Conservation (phyloP, 1,284 basidiomycete genomes). For the Trametes sp. region DNA sequence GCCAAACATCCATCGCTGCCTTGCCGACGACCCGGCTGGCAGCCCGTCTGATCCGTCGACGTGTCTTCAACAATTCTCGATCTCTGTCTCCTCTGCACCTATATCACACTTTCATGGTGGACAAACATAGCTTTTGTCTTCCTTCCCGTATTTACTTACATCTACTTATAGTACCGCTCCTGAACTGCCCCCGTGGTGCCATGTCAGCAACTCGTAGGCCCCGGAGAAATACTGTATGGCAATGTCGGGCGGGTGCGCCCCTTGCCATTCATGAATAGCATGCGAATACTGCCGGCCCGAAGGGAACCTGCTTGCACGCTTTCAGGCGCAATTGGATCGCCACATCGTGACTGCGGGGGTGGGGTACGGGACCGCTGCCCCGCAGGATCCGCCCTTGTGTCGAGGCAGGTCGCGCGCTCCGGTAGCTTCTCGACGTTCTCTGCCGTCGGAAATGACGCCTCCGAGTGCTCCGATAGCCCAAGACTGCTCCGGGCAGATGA, state of each 20-base stretch:
- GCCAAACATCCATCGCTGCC: conserved; percentile 27
- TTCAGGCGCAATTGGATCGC: neutral
- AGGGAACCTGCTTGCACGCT: neutral
- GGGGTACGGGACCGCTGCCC: conserved; percentile 24
- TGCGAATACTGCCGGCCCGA: too few species aligned
- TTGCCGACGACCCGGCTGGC: neutral
- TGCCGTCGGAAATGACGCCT: conserved; percentile 7
- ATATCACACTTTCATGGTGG: too few species aligned
- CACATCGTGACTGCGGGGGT: conserved; percentile 23
- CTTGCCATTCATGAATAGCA: neutral
- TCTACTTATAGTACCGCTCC: neutral
- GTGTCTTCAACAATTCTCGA: too few species aligned
- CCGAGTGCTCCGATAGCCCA: conserved; percentile 7
- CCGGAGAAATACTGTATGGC: conserved; percentile 2
- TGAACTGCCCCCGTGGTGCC: neutral
- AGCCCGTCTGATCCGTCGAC: too few species aligned
- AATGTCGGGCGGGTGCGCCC: neutral
- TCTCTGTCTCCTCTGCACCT: neutral
- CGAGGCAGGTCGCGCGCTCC: neutral
- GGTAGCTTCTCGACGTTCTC: neutral
- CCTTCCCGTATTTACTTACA: too few species aligned
- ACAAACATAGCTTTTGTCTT: too few species aligned
- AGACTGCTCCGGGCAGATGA: conserved; percentile 26
- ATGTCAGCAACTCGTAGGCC: neutral
- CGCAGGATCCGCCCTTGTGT: conserved; percentile 1